These are phyloP conservation scores for Gardenia jasminoides DNA, from an alignment of 257 asterid genomes.

Conservation along the genomic window DNA sequence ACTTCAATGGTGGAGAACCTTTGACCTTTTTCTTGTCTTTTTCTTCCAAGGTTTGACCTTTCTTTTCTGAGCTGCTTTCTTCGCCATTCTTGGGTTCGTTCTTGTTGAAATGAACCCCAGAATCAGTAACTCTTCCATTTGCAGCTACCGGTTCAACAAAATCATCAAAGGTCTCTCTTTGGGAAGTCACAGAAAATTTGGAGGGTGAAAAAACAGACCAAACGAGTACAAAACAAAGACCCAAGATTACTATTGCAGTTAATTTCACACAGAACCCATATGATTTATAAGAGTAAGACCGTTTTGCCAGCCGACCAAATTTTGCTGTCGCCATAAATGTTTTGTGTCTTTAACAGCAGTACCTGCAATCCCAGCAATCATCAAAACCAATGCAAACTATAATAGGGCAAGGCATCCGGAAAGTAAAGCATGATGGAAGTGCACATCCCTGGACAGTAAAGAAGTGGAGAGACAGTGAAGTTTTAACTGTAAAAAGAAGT, in stretches of 20 bases:
- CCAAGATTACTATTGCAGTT: slow-evolving; percentile 64
- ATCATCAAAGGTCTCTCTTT: slow-evolving; percentile 82
- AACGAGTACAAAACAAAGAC: slow-evolving; percentile 74
- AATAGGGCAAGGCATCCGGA: background rate
- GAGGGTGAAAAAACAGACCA: slow-evolving; percentile 76
- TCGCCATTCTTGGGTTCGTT: slow-evolving; percentile 35
- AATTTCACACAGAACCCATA: slow-evolving; percentile 70
- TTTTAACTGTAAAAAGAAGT: slow-evolving; percentile 27
- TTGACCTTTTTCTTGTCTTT: slow-evolving; percentile 38
- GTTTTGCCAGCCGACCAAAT: slow-evolving; percentile 83
- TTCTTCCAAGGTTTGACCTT: slow-evolving; percentile 35
- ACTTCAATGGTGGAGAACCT: slow-evolving; percentile 47
- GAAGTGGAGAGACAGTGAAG: slow-evolving; percentile 25
- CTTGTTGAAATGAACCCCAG: slow-evolving; percentile 28
- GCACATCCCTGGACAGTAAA: slow-evolving; percentile 9
- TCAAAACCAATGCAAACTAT: background rate
- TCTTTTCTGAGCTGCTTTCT: slow-evolving; percentile 30
- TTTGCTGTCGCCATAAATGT: slow-evolving; percentile 62
- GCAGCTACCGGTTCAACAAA: slow-evolving; percentile 66
- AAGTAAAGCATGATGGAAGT: background rate
- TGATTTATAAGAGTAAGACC: slow-evolving; percentile 76
- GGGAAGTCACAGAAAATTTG: slow-evolving; percentile 63
- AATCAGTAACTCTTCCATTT: slow-evolving; percentile 32
- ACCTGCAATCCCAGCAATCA: background rate
- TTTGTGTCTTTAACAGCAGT: slow-evolving; percentile 27